Conservation (phyloP, 495 filamentous ascomycete species). For the Hypoxylon fuscum region DNA sequence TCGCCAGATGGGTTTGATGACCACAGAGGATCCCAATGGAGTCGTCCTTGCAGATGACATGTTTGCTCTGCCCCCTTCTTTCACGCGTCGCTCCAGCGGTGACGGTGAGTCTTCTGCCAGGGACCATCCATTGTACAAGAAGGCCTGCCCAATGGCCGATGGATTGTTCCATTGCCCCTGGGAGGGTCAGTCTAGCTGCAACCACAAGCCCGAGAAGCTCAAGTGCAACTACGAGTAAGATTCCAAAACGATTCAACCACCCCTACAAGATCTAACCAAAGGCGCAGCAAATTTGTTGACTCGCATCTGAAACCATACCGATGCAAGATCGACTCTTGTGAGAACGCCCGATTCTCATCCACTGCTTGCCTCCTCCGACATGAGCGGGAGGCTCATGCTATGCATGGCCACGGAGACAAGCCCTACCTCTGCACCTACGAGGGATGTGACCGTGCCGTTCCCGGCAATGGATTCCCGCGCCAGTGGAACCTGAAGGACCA, state of each 20-base stretch:
- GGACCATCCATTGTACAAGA: constrained; percentile 81
- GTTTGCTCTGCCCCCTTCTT: constrained; percentile 55
- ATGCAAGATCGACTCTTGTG: constrained; percentile 82
- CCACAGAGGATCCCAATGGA: constrained; percentile 54
- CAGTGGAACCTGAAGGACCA: constrained; percentile 95
- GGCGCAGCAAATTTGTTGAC: constrained; percentile 87
- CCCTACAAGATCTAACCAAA: constrained; percentile 46
- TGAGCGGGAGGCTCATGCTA: constrained; percentile 91
- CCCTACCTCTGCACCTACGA: constrained; percentile 85
- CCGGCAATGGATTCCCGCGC: constrained; percentile 87
- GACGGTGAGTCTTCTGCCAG: constrained; percentile 70
- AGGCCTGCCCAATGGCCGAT: constrained; percentile 69
- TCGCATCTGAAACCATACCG: constrained; percentile 94
- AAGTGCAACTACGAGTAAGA: constrained; percentile 98
- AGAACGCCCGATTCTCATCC: constrained; percentile 85
- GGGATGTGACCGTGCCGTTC: constrained; percentile 81
- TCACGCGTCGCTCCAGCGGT: constrained; percentile 56
- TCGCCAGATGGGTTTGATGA: constrained; percentile 51
- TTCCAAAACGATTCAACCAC: constrained; percentile 19
- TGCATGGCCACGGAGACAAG: constrained; percentile 93
- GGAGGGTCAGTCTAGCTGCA: constrained; percentile 77
- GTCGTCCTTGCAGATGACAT: constrained; percentile 53
- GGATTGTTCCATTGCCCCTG: constrained; percentile 92
- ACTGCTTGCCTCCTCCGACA: constrained; percentile 95
- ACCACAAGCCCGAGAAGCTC: constrained; percentile 85